phyloP scores from a whole-genome alignment of 2,329 filamentous ascomycete genomes.

The Cadophora sp. region DNA sequence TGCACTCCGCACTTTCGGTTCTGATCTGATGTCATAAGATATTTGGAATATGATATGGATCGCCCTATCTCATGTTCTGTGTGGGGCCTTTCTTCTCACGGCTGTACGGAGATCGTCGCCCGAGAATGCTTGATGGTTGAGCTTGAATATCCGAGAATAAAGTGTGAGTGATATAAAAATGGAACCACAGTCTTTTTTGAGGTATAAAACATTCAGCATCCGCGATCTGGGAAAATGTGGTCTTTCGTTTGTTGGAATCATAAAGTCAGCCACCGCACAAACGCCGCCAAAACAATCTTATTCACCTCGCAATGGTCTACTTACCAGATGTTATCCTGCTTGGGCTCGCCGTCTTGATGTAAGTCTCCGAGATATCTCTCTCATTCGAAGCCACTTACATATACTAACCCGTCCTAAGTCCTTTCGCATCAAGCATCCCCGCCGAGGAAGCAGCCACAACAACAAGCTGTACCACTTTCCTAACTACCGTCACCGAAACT shows the following conservation, averaged over 20 bases:
- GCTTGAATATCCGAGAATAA: neutral
- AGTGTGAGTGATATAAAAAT: too few species aligned
- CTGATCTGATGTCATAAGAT: too few species aligned
- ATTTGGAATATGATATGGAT: neutral
- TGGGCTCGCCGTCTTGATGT: neutral
- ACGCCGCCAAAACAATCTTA: neutral
- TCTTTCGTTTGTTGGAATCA: too few species aligned
- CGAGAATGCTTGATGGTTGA: neutral
- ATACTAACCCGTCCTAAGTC: neutral
- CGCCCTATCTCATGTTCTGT: neutral
- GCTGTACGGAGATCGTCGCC: neutral
- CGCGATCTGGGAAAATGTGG: too few species aligned
- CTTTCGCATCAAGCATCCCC: too few species aligned
- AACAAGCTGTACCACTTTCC: conserved; percentile 15
- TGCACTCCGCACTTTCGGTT: neutral
- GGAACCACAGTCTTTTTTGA: too few species aligned
- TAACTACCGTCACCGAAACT: neutral
- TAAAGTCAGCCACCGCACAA: neutral
- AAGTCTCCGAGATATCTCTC: neutral
- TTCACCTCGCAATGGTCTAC: conserved; percentile 6
- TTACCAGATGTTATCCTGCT: neutral
- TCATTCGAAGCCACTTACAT: neutral
- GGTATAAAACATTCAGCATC: neutral
- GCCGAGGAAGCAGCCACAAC: conserved; percentile 2
- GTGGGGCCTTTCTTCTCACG: neutral